These are phyloP conservation scores for Anthracocystis walkeri DNA, from an alignment of 1,284 basidiomycete species.

Conservation along the genomic window DNA sequence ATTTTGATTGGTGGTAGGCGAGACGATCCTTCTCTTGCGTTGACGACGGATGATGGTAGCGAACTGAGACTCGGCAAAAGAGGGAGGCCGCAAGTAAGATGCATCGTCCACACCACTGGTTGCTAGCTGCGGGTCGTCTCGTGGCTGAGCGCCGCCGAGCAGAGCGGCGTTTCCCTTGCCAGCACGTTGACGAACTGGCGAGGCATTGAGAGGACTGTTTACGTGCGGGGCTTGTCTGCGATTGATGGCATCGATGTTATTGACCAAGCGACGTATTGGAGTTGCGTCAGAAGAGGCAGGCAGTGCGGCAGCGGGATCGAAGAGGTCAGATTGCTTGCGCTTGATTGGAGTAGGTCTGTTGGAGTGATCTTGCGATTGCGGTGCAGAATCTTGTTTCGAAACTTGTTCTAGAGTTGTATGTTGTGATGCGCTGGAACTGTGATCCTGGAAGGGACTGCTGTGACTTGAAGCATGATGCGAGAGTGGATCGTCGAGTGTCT, in stretches of 20 bases:
- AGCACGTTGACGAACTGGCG: constrained; percentile 31
- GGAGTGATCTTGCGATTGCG: neutral
- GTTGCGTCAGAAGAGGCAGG: neutral
- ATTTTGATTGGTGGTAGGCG: constrained; percentile 37
- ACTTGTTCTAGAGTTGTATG: neutral
- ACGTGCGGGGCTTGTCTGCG: neutral
- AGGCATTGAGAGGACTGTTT: neutral
- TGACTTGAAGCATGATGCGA: neutral
- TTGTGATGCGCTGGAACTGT: neutral
- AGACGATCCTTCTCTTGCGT: constrained; percentile 51
- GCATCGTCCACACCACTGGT: neutral
- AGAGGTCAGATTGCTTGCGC: neutral
- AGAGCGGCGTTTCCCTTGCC: constrained; percentile 21
- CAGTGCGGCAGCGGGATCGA: neutral
- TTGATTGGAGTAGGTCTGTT: neutral
- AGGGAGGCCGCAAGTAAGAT: constrained; percentile 34
- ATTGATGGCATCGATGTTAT: neutral
- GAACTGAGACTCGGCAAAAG: constrained; percentile 58
- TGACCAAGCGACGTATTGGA: neutral
- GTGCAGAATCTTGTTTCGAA: neutral
- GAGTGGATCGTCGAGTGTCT: neutral
- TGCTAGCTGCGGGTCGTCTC: neutral
- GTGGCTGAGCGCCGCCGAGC: neutral
- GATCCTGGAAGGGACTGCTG: neutral
- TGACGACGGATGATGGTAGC: constrained; percentile 60